Conservation (phyloP, 1,139 yeast genomes). For the Tardiomyces digboiensis region DNA sequence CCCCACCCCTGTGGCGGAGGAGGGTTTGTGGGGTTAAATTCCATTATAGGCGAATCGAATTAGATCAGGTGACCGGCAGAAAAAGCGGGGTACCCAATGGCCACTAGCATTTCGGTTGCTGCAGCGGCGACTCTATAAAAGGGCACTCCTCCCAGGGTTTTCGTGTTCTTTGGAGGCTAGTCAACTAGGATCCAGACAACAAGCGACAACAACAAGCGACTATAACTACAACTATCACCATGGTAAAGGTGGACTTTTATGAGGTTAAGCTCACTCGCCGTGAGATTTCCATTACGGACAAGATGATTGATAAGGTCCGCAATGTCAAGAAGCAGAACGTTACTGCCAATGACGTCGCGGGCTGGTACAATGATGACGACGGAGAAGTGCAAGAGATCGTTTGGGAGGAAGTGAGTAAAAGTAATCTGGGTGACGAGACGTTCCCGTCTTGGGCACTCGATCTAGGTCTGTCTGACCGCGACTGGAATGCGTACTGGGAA, state of each 20-base stretch:
- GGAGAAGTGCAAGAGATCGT: conserved; percentile 7
- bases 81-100: conserved; percentile 1
- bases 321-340: conserved; percentile 7
- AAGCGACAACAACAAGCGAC: background rate
- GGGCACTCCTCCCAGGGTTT: background rate
- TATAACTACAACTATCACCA: conserved; percentile 1
- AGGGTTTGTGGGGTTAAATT: too few relatives aligned
- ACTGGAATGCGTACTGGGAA: conserved; percentile 8
- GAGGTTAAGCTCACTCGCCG: conserved; percentile 8
- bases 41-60: background rate
- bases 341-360: conserved; percentile 8
- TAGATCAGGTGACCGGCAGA: background rate
- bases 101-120: background rate
- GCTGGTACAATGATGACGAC: conserved; percentile 6
- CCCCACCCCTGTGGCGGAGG: too few relatives aligned
- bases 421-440: conserved; percentile 6
- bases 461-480: conserved; percentile 6
- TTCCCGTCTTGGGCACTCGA: conserved; percentile 11
- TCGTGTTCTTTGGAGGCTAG: background rate
- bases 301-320: conserved; percentile 9
- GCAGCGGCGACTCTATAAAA: background rate
- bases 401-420: conserved; percentile 7
- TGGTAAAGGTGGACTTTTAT: conserved; percentile 7
- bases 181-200: conserved; percentile 1
- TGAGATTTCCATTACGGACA: conserved; percentile 8